phyloP scores from a whole-genome alignment of 2,329 filamentous ascomycete species.

The Hortaea sp. region DNA sequence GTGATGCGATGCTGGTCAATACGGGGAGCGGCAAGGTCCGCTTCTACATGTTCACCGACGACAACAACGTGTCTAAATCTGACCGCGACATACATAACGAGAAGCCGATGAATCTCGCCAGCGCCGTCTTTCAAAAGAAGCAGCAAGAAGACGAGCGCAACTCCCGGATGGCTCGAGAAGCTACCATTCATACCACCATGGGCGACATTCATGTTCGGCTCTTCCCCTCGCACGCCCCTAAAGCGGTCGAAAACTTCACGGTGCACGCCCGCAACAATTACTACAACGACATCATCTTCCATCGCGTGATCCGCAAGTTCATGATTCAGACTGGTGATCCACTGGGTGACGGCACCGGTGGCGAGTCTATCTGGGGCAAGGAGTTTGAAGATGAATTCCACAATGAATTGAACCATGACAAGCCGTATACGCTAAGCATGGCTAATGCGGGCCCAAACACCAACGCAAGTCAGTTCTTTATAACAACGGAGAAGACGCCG shows the following conservation, averaged over 20 bases:
- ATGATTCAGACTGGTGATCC: slow-evolving; percentile 93
- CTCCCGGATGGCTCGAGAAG: slow-evolving; percentile 64
- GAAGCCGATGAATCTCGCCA: slow-evolving; percentile 60
- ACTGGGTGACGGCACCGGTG: slow-evolving; percentile 77
- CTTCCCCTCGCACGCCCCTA: slow-evolving; percentile 86
- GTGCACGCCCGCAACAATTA: slow-evolving; percentile 83
- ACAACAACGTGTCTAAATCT: slow-evolving; percentile 70
- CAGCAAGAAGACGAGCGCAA: slow-evolving; percentile 46
- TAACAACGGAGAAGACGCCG: slow-evolving; percentile 92
- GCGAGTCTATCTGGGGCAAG: slow-evolving; percentile 84
- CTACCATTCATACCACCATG: slow-evolving; percentile 81
- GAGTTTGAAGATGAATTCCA: slow-evolving; percentile 93
- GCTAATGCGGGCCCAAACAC: slow-evolving; percentile 93
- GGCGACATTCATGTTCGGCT: slow-evolving; percentile 90
- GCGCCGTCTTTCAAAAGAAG: slow-evolving; percentile 41
- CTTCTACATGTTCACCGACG: slow-evolving; percentile 98
- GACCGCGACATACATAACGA: slow-evolving; percentile 91
- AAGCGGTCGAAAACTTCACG: slow-evolving; percentile 94
- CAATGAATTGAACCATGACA: slow-evolving; percentile 73
- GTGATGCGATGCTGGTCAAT: slow-evolving; percentile 78
- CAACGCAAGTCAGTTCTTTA: slow-evolving; percentile 96
- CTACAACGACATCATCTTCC: slow-evolving; percentile 97
- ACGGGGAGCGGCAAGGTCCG: slow-evolving; percentile 81
- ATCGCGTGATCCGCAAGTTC: slow-evolving; percentile 93
- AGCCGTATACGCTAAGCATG: slow-evolving; percentile 94